phyloP scores from a whole-genome alignment of 2,329 filamentous ascomycete species.

The Nigrograna mackinnonii region DNA sequence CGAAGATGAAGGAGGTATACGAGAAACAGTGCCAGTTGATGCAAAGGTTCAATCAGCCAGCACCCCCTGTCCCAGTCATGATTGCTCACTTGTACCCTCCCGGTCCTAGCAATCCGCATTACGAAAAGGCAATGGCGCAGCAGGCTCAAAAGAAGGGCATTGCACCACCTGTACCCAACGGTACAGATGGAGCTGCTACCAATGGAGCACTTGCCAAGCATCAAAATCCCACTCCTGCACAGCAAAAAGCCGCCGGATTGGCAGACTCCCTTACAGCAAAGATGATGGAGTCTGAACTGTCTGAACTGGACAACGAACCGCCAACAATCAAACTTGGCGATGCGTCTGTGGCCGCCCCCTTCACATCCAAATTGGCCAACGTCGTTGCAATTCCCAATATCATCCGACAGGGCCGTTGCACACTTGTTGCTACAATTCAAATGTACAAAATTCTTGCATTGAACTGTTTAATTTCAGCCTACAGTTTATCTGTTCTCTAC shows the following conservation, averaged over 20 bases:
- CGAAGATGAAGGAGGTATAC: constrained; percentile 98
- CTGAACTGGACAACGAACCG: constrained; percentile 75
- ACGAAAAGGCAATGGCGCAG: constrained; percentile 85
- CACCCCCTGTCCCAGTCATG: constrained; percentile 86
- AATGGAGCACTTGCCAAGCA: constrained; percentile 35
- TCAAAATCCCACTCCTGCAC: constrained; percentile 49
- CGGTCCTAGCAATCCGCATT: constrained; percentile 89
- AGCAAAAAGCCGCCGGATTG: constrained; percentile 70
- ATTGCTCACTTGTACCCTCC: constrained; percentile 96
- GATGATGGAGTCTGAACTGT: constrained; percentile 89
- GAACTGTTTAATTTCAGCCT: constrained; percentile 97
- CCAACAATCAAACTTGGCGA: constrained; percentile 97
- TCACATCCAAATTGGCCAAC: constrained; percentile 96
- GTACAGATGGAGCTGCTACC: constrained; percentile 25
- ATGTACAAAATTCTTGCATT: constrained; percentile 99
- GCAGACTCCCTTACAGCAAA: constrained; percentile 83
- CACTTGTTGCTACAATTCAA: constrained; percentile 96
- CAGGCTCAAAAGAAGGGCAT: constrained; percentile 81
- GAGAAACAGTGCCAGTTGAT: constrained; percentile 94
- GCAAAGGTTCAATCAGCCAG: constrained; percentile 90
- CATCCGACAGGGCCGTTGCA: constrained; percentile 95
- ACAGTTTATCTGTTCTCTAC: constrained; percentile 94
- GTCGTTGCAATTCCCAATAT: constrained; percentile 98
- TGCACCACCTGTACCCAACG: constrained; percentile 53
- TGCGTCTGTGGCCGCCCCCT: constrained; percentile 94